Evolutionary conservation across 257 asterid species (phyloP), one percentile per base, ranked within the genome.

Genomic region (Solanum microdontum): DNA sequence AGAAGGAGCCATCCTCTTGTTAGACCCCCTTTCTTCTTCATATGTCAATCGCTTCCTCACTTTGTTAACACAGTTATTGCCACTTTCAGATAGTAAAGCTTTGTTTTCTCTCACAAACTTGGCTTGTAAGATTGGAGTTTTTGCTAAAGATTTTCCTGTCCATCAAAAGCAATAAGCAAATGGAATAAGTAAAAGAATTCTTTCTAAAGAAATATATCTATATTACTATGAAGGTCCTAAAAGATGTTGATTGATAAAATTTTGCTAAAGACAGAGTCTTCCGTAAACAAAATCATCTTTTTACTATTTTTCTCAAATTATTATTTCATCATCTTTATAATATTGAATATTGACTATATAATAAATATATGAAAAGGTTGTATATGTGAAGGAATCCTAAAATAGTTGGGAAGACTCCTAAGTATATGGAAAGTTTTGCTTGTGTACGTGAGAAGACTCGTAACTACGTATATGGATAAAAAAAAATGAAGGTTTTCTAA

Each of bases 1-100:
- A 26, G 89, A 77, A 26, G 94, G 95, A 88, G 91, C 85, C 43
- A 89, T 87, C 86, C 87, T 91, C 88, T 90, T 90, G 51, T 21
- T 83, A 21, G 83, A 86, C 26, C 87, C 86, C 66, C 39, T 87
- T 87, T 83, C 91, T 30, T 70, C 87, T 72, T 73, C 74, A 91
- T 92, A 92, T 85, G 76, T 70, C 82, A 93, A 86, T 58, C 83
- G 69, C 58, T 90, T 94, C 82, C 82, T 89, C 74, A 88, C 92
- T 86, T 87, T 86, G 75, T 82, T 69, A 87, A 60, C 82, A 55
- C 32, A 15, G 40, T 68, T 82, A 48, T 92, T 24, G 32, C 87
- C 87, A 24, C 62, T 79, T 62, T 45, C 90, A 87, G 33, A 3
- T 48, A 17, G 48, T 37, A 12, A 74, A 83, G 69, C 87, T 43